These are phyloP conservation scores for Clarireedia monteithiana DNA, from an alignment of 2,329 filamentous ascomycete genomes.

Conservation along the genomic window DNA sequence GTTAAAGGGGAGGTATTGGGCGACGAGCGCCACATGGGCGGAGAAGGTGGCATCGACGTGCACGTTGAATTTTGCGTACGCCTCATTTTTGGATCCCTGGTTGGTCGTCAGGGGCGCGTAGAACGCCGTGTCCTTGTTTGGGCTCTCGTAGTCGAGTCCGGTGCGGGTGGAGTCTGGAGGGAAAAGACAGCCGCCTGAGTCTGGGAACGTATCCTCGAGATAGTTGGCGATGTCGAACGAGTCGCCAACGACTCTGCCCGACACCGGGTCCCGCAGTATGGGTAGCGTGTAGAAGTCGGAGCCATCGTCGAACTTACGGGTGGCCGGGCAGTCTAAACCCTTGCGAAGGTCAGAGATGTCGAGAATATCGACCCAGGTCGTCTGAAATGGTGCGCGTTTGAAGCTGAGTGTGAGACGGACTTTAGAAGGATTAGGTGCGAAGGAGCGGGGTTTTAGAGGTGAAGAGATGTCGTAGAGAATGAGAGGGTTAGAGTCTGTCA, in stretches of 20 bases:
- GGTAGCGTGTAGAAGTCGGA: constrained; percentile 54
- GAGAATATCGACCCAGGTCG: not conserved
- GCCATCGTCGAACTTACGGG: constrained; percentile 48
- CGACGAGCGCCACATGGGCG: constrained; percentile 35
- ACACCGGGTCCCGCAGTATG: constrained; percentile 41
- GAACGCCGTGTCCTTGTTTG: not conserved
- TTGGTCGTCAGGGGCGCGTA: not conserved
- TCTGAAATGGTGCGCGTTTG: not conserved
- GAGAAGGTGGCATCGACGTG: constrained; percentile 48
- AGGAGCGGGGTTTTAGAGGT: not conserved
- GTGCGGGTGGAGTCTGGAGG: not conserved
- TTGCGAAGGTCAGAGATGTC: constrained; percentile 36
- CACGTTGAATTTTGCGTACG: constrained; percentile 43
- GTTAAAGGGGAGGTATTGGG: constrained; percentile 33
- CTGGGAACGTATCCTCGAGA: constrained; percentile 1
- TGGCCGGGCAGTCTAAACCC: constrained; percentile 38
- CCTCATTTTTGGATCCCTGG: constrained; percentile 22
- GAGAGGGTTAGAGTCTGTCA: not conserved
- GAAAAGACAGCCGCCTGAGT: constrained; percentile 3
- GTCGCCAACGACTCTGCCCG: constrained; percentile 43
- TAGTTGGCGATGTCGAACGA: constrained; percentile 54
- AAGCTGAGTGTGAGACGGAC: not conserved
- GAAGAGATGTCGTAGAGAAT: not conserved
- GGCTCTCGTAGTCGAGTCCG: not conserved
- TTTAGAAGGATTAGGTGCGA: not conserved